These are phyloP conservation scores for Cicer cuneatum DNA, from an alignment of 306 rosid genomes.

Conservation along the genomic window DNA sequence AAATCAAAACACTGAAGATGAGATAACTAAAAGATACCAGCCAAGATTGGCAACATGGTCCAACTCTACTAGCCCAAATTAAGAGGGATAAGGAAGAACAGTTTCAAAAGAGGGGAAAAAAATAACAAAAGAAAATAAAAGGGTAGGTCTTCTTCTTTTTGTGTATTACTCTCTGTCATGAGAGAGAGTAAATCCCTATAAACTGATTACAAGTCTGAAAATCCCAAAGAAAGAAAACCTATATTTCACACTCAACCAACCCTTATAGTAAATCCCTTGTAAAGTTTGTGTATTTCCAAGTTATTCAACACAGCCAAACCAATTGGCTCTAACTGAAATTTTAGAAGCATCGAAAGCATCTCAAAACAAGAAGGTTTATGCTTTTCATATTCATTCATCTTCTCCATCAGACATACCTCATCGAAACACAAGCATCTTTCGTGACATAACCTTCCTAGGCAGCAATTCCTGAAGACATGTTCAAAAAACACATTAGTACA, in stretches of 20 bases:
- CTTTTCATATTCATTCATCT: constrained; percentile 49
- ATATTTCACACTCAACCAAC: constrained; percentile 60
- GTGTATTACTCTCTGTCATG: constrained; percentile 52
- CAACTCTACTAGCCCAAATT: constrained; percentile 41
- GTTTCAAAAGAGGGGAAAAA: constrained; percentile 27
- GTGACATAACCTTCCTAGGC: constrained; percentile 63
- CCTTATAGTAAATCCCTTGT: constrained; percentile 54
- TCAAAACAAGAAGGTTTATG: constrained; percentile 43
- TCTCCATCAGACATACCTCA: constrained; percentile 53
- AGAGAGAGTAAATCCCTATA: constrained; percentile 48
- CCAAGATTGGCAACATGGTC: constrained; percentile 43
- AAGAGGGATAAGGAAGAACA: constrained; percentile 32
- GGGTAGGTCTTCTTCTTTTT: constrained; percentile 47
- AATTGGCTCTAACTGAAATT: constrained; percentile 61
- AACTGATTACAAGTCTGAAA: constrained; percentile 64
- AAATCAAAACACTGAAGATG: constrained; percentile 47
- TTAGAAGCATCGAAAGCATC: constrained; percentile 50
- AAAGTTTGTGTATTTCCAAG: constrained; percentile 53
- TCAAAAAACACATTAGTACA: constrained; percentile 34
- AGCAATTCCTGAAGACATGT: constrained; percentile 70
- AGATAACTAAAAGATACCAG: constrained; percentile 46
- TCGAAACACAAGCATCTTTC: constrained; percentile 43
- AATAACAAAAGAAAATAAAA: constrained; percentile 36
- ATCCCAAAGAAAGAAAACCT: constrained; percentile 61
- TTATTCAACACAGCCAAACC: constrained; percentile 57